Percentiles rank a stretch among this genome's conserved stretches.
Conservation (phyloP, 805 yeast genomes). For the Metschnikowia gelsemii region DNA sequence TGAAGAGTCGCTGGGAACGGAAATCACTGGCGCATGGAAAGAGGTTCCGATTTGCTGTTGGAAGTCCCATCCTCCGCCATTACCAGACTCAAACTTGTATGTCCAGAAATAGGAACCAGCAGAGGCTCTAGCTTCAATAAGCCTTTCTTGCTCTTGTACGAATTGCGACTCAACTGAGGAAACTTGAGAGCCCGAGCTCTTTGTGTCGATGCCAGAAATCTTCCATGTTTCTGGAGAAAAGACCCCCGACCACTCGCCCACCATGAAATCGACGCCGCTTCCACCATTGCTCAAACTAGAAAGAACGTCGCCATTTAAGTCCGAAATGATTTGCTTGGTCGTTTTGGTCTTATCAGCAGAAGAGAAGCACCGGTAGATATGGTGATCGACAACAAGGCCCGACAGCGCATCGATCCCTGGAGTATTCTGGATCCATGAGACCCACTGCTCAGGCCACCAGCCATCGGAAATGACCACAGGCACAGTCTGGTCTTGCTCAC, state of each 20-base stretch:
- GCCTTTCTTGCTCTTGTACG: constrained; percentile 53
- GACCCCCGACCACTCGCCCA: constrained; percentile 92
- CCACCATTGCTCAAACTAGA: constrained; percentile 46
- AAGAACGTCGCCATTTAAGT: constrained; percentile 49
- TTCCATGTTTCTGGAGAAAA: constrained; percentile 76
- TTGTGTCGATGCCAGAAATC: constrained; percentile 32
- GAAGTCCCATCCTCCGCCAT: constrained; percentile 97
- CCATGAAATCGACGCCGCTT: constrained; percentile 61
- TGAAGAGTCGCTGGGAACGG: constrained; percentile 41
- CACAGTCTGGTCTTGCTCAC: constrained; percentile 51
- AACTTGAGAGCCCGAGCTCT: constrained; percentile 37
- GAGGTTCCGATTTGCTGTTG: constrained; percentile 62
- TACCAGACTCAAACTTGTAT: constrained; percentile 78
- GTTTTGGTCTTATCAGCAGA: constrained; percentile 65
- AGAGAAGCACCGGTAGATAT: constrained; percentile 81
- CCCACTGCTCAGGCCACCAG: constrained; percentile 86
- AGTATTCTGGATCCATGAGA: constrained; percentile 55
- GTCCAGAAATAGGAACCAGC: constrained; percentile 91
- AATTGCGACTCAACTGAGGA: constrained; percentile 53
- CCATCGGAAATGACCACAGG: constrained; percentile 89
- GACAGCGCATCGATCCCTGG: constrained; percentile 25
- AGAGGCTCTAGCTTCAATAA: constrained; percentile 47
- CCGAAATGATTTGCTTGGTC: constrained; percentile 62
- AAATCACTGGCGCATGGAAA: constrained; percentile 23
- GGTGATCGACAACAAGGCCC: constrained; percentile 80